Conservation (phyloP, 148 eudicot genomes). For the Silene conica region DNA sequence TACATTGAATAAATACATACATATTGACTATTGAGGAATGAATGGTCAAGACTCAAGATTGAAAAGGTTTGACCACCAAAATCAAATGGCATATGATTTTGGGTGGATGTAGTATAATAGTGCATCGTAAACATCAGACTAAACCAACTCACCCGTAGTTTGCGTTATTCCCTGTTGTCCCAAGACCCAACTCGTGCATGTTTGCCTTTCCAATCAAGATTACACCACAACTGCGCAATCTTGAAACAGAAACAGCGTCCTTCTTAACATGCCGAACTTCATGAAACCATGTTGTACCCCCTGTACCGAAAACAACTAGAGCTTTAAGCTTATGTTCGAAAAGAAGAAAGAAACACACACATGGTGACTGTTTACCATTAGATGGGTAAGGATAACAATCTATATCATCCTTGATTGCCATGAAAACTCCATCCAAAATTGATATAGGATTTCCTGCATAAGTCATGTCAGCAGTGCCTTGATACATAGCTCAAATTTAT, state of each 20-base stretch:
- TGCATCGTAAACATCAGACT: neutral
- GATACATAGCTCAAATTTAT: neutral
- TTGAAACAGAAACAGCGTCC: constrained; percentile 81
- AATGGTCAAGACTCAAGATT: too few species aligned
- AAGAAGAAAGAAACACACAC: neutral
- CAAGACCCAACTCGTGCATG: constrained; percentile 97
- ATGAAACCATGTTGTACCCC: constrained; percentile 88
- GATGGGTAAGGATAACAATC: constrained; percentile 89
- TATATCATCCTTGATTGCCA: constrained; percentile 97
- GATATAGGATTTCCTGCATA: constrained; percentile 80
- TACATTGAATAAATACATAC: too few species aligned
- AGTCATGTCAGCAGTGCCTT: constrained; percentile 16
- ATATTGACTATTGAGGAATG: too few species aligned
- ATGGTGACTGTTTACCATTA: constrained; percentile 40
- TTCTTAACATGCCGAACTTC: constrained; percentile 67
- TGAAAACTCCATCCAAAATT: constrained; percentile 79
- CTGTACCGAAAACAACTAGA: constrained; percentile 33
- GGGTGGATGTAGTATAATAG: neutral
- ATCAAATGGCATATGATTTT: neutral
- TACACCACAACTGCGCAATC: constrained; percentile 85
- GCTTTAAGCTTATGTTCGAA: neutral
- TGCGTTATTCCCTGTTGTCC: constrained; percentile 87
- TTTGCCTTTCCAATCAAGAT: constrained; percentile 94
- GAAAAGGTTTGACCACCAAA: too few species aligned
- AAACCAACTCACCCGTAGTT: constrained; percentile 71